phyloP scores from a whole-genome alignment of 1,139 yeast genomes.

The Saccharomyces hybrid region DNA sequence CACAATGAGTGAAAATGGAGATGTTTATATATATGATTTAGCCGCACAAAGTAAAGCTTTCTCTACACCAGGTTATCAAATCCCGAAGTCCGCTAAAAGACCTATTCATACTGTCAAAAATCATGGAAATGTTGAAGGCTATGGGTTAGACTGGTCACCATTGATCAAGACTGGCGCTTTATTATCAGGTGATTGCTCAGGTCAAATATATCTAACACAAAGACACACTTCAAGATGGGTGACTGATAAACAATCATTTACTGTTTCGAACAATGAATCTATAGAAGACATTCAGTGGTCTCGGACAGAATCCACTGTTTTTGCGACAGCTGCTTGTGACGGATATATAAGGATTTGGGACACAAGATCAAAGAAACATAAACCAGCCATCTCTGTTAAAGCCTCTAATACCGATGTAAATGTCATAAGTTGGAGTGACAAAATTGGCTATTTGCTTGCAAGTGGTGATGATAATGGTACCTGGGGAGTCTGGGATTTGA shows the following conservation, averaged over 20 bases:
- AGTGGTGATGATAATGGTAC: conserved; percentile 96
- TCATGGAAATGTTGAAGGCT: conserved; percentile 97
- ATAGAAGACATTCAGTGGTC: conserved; percentile 98
- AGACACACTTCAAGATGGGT: conserved; percentile 76
- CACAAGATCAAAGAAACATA: conserved; percentile 83
- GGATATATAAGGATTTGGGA: conserved; percentile 95
- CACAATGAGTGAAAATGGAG: conserved; percentile 84
- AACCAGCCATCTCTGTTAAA: conserved; percentile 77
- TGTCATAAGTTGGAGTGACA: conserved; percentile 92
- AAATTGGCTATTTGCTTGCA: conserved; percentile 78
- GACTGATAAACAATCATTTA: conserved; percentile 79
- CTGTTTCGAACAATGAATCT: conserved; percentile 53
- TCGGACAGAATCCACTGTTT: conserved; percentile 81
- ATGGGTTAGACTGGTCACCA: conserved; percentile 97
- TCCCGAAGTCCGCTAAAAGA: conserved; percentile 69
- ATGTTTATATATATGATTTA: conserved; percentile 76
- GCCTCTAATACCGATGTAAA: conserved; percentile 87
- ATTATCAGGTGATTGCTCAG: conserved; percentile 82
- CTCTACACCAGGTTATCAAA: conserved; percentile 76
- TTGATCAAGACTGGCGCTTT: conserved; percentile 70
- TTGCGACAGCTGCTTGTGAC: conserved; percentile 88
- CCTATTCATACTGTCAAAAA: conserved; percentile 77
- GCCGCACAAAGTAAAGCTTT: conserved; percentile 74
- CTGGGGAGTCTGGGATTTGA: conserved; percentile 97
- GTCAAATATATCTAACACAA: conserved; percentile 69